These are phyloP conservation scores for Beauveria sp. DNA, from an alignment of 2,329 filamentous ascomycete species.

Conservation along the genomic window DNA sequence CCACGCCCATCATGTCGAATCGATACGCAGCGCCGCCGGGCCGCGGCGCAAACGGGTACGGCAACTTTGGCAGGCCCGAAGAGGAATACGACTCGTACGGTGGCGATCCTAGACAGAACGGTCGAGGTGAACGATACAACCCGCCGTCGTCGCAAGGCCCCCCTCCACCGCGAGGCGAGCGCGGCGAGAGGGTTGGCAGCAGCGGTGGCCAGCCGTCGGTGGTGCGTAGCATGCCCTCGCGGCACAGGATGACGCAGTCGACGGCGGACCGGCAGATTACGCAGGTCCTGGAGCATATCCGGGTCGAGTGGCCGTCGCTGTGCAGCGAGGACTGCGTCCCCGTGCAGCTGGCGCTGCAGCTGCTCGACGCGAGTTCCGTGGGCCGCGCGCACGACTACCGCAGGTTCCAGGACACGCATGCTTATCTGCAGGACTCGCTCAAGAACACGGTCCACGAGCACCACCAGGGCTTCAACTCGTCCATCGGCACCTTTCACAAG, in stretches of 20 bases:
- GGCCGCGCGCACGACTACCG: slow-evolving; percentile 83
- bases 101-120: slow-evolving; percentile 26
- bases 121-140: neutral
- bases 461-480: slow-evolving; percentile 98
- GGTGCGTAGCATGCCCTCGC: slow-evolving; percentile 28
- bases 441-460: slow-evolving; percentile 97
- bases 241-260: slow-evolving; percentile 33
- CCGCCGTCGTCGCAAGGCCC: slow-evolving; percentile 21
- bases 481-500: slow-evolving; percentile 97
- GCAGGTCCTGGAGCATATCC: slow-evolving; percentile 72
- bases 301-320: slow-evolving; percentile 88
- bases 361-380: slow-evolving; percentile 89
- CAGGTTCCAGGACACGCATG: slow-evolving; percentile 76
- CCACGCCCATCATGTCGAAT: slow-evolving; percentile 37
- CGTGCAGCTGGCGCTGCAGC: slow-evolving; percentile 87
- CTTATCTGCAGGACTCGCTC: slow-evolving; percentile 83
- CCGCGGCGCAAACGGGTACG: slow-evolving; percentile 34
- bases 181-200: slow-evolving; percentile 27
- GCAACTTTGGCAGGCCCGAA: slow-evolving; percentile 29
- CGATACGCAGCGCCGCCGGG: slow-evolving; percentile 37
- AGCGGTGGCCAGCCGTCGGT: slow-evolving; percentile 24
- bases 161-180: slow-evolving; percentile 25
- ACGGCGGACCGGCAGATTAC: slow-evolving; percentile 50
- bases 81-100: slow-evolving; percentile 46
- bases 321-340: slow-evolving; percentile 81